phyloP scores from a whole-genome alignment of 257 asterid genomes.

The Orobanche coerulescens region DNA sequence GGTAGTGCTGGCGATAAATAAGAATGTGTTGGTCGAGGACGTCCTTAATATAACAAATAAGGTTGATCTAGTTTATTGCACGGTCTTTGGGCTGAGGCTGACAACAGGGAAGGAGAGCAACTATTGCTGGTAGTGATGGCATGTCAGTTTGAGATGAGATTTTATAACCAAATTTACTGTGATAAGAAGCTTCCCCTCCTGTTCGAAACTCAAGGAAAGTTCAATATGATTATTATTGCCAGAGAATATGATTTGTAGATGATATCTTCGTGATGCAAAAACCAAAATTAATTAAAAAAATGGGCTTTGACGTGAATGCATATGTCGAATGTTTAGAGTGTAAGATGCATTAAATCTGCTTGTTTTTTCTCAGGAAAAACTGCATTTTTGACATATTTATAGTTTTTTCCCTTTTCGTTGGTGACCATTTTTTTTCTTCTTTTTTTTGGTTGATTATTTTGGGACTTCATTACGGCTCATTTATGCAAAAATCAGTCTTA shows the following conservation, averaged over 20 bases:
- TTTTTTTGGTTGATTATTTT: background rate
- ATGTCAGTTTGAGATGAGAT: background rate
- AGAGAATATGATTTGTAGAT: background rate
- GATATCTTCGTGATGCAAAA: background rate
- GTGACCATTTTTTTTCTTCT: background rate
- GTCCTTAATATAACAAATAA: no score
- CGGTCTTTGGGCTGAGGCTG: no score
- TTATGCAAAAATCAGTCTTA: constrained; percentile 11
- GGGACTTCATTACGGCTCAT: constrained; percentile 8
- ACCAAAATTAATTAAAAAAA: background rate
- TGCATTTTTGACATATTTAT: background rate
- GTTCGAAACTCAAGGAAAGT: constrained; percentile 1
- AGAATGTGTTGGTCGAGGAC: no score
- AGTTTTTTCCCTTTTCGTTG: background rate
- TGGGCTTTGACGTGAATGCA: background rate
- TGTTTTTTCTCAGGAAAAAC: background rate
- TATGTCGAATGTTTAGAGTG: background rate
- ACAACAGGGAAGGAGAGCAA: background rate
- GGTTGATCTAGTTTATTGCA: no score
- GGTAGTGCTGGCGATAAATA: no score
- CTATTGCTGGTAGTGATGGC: background rate
- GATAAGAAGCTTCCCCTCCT: background rate
- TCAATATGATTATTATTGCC: background rate
- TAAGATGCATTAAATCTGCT: background rate
- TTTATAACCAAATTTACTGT: background rate